Evolutionary conservation across 169 alveolate genomes (phyloP).

Genomic region (Babesia ovata): DNA sequence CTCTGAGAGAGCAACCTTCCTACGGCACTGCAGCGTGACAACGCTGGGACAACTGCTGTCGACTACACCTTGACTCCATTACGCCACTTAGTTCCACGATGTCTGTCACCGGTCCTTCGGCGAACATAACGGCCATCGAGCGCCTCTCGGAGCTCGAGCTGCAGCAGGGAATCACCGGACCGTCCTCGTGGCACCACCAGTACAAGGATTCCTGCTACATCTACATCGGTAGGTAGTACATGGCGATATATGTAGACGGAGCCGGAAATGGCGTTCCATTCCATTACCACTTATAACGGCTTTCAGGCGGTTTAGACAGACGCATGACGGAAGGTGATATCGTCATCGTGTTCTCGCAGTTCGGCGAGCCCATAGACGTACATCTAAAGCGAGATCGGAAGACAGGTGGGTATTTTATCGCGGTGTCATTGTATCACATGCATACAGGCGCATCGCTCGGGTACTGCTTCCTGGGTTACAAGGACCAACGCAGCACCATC

Average conservation of each 20-base stretch:
- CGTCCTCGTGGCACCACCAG: slow-evolving; percentile 81
- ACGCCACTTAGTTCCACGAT: background rate
- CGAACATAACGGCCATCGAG: slow-evolving; percentile 63
- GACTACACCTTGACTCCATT: no score
- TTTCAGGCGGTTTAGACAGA: slow-evolving; percentile 85
- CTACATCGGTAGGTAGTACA: slow-evolving; percentile 62
- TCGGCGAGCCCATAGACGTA: slow-evolving; percentile 96
- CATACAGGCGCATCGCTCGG: slow-evolving; percentile 87
- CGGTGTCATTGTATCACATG: background rate
- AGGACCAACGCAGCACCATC: slow-evolving; percentile 96
- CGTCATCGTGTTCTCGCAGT: slow-evolving; percentile 94
- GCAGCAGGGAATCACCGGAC: slow-evolving; percentile 70
- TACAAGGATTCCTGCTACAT: slow-evolving; percentile 79
- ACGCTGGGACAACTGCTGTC: no score
- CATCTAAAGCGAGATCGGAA: slow-evolving; percentile 91
- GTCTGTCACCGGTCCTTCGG: slow-evolving; percentile 74
- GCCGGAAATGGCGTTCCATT: background rate
- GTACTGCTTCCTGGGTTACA: slow-evolving; percentile 95
- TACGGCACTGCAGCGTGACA: no score
- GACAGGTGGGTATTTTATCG: slow-evolving; percentile 85
- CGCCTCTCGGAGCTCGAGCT: slow-evolving; percentile 78
- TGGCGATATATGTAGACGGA: background rate
- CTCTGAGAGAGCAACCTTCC: no score
- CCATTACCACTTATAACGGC: slow-evolving; percentile 31
- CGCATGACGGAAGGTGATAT: slow-evolving; percentile 98